Base-by-base conservation (phyloP, 345 rosid genomes). In the Linum lewisii region DNA sequence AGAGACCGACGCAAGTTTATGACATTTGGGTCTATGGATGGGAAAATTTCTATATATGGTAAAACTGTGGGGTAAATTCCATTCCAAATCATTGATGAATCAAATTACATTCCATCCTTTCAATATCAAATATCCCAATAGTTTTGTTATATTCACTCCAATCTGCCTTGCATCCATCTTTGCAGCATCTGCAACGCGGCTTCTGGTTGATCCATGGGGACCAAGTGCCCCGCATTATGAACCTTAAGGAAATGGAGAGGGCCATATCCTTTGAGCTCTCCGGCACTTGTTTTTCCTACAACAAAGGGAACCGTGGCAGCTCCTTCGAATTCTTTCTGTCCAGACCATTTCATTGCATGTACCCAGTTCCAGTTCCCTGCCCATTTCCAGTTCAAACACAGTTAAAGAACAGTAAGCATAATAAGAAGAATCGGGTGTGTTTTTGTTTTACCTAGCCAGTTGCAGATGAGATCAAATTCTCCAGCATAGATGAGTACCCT, bases 181-280 rank as follows among this genome's bases (percentile, higher is more conserved):
- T 65, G 69, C 37, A 93, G 78, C 95, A 93, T 87, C 60, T 85
- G 75, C 57, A 85, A 66, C 32, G 97, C 76, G 63, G 80, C 90
- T 68, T 93, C 85, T n/a, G 97, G 95, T 56, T 89, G 95, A 79
- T 93, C 97, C 97, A 89, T 89, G 4, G 95, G 94, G 63, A 89
- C 99, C 95, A 85, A 78, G 65, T 84, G 97, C 49, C 95, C 92
- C 7, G 95, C 99, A 62, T 83, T 63, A 34, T 81, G 79, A 60
- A 83, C 97, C 89, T 82, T 84, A n/a, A 89, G 77, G 81, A 92
- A 84, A 62, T 80, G 63, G 25, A 92, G 94, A 51, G 94, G 80
- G 18, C 88, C 94, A 37, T 85, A 76, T 68, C 59, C 76, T 61
- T 85, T 92, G 60, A 86, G 58, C 59, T 69, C 65, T 58, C 98